Conservation (phyloP, 2,329 filamentous ascomycete species). For the Alternaria ethzedia region DNA sequence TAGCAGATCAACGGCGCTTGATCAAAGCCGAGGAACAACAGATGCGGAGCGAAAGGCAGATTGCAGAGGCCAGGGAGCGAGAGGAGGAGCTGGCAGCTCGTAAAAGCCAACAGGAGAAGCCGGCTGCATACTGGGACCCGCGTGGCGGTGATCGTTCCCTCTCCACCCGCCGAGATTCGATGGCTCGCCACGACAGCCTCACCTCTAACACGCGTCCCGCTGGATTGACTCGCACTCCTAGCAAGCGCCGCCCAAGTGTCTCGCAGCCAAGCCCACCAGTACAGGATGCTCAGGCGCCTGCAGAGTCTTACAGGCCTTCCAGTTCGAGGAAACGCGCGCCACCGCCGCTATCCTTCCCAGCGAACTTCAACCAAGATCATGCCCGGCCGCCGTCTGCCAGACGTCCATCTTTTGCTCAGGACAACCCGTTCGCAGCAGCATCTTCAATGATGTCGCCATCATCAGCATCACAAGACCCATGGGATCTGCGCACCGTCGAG, state of each 20-base stretch:
- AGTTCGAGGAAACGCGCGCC: conserved; percentile 24
- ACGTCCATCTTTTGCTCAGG: conserved; percentile 25
- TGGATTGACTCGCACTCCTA: conserved; percentile 21
- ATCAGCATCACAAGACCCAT: conserved; percentile 26
- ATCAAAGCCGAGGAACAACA: conserved; percentile 26
- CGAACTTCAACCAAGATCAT: conserved; percentile 20
- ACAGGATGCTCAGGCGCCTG: conserved; percentile 13
- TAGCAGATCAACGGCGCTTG: conserved; percentile 23
- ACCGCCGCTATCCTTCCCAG: conserved; percentile 25
- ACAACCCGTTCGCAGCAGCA: conserved; percentile 27
- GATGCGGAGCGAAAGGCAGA: conserved; percentile 32
- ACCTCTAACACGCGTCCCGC: conserved; percentile 19
- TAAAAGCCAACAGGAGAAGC: conserved; percentile 30
- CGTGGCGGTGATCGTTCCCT: conserved; percentile 20
- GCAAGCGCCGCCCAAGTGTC: conserved; percentile 31
- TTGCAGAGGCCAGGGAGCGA: conserved; percentile 31
- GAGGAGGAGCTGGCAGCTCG: conserved; percentile 29
- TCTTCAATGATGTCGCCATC: conserved; percentile 4
- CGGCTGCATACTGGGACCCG: conserved; percentile 30
- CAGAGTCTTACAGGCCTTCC: conserved; percentile 22
- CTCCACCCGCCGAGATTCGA: conserved; percentile 21
- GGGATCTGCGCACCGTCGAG: conserved; percentile 32
- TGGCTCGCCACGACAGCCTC: conserved; percentile 30
- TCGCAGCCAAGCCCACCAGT: conserved; percentile 29
- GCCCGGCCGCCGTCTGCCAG: conserved; percentile 29